These are phyloP conservation scores for Diatrype stigma DNA, from an alignment of 2,329 filamentous ascomycete genomes.

Conservation along the genomic window DNA sequence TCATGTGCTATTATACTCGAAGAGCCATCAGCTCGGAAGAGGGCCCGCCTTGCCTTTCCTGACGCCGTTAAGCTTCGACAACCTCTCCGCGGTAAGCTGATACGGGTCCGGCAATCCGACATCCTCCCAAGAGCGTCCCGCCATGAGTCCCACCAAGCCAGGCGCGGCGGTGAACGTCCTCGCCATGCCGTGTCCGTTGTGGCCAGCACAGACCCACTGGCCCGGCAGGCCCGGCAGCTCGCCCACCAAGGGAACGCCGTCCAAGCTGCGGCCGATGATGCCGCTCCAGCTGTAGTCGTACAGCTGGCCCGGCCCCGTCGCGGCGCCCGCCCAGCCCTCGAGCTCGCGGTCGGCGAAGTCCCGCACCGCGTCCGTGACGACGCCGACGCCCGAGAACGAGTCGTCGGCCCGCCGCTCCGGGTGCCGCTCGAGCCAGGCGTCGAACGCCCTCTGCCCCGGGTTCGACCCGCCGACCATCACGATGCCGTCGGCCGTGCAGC, in stretches of 20 bases:
- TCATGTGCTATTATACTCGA: too few species aligned
- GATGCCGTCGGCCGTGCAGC: constrained; percentile 24
- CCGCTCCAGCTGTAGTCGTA: constrained; percentile 19
- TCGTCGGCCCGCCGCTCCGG: constrained; percentile 27
- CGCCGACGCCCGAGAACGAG: constrained; percentile 20
- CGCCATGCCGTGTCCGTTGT: constrained; percentile 16
- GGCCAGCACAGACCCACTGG: constrained; percentile 15
- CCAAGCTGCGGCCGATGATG: constrained; percentile 7
- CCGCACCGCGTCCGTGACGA: constrained; percentile 22
- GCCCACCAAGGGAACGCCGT: constrained; percentile 14
- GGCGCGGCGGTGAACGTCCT: constrained; percentile 13
- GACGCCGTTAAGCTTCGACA: background rate
- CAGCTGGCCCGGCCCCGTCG: constrained; percentile 23
- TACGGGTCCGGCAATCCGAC: constrained; percentile 11
- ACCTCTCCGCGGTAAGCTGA: constrained; percentile 8
- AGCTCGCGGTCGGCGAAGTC: constrained; percentile 22
- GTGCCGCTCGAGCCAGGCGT: constrained; percentile 24
- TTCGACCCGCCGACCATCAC: constrained; percentile 30
- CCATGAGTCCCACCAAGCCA: constrained; percentile 12
- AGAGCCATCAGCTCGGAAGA: background rate
- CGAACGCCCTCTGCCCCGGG: constrained; percentile 25
- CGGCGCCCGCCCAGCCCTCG: constrained; percentile 19
- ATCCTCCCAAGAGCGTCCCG: constrained; percentile 8
- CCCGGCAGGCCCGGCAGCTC: constrained; percentile 8
- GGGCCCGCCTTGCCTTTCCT: background rate